Evolutionary conservation across 768 basidiomycete species (phyloP), one percentile per base, ranked within the genome.

Genomic region (Podaxis rugospora): DNA sequence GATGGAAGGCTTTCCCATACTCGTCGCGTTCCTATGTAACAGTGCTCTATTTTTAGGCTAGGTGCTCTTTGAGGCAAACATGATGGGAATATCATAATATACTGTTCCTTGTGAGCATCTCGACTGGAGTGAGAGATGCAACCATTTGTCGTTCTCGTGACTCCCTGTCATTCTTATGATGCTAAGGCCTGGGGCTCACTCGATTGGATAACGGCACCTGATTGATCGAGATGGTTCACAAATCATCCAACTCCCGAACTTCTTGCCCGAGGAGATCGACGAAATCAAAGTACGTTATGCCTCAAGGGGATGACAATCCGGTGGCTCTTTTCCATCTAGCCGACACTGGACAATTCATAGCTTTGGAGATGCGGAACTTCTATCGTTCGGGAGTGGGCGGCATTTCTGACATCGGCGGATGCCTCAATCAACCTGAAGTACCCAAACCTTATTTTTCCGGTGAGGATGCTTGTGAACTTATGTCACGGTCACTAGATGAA

Each of bases 321-420:
- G 42, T 9, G 4, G 13, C 25, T 49, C 11, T 49, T 11, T 23
- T 27, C 21, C 25, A 49, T 23, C 7, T 27, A 23, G 47, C 47
- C 47, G 25, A 18, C 42, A 6, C 5, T 5, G 42, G 5, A n/a
- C 47, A 49, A 49, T 14, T 14, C 40, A 49, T 16, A 39, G 16
- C 2, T 39, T 39, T 54, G 52, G 52, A 39, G 52, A 11, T 9
- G 18, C 21, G 4, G 16, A 53, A 18, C 18, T 28, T 37, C 1
- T 44, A 44, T 13, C 35, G 18, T 54, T 6, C 6, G 36, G 37
- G 13, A 9, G 52, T 54, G 35, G 21, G 35, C 47, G 49, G 16
- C 23, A 32, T 18, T 49, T 49, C 18, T 49, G 57, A 49, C 57
- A 58, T 39, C 49, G 57, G 47, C 32, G 46, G 57, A 50, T 14